Evolutionary conservation across 768 basidiomycete genomes (phyloP), one percentile per base, ranked within the genome.

Genomic region (Boletellus ananiceps): DNA sequence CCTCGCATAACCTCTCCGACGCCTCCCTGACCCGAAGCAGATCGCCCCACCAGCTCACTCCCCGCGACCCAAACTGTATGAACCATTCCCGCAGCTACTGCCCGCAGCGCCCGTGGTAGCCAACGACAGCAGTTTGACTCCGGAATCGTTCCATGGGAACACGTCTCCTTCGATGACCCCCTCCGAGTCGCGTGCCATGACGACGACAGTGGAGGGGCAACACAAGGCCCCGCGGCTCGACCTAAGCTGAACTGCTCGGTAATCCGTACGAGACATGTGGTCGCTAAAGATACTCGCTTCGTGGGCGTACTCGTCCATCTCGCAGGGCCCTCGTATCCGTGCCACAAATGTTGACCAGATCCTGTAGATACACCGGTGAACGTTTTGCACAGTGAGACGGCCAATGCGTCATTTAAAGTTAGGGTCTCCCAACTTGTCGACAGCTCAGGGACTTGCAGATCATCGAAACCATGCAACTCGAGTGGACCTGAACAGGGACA

Each of bases 81-180:
- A 70, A 29, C 64, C 78, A 12, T 65, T 68, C 40, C 51, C 69
- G 33, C 72, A 75, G 46, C 42, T 69, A 23, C 48, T 63, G 27
- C 63, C 51, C 14, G 37, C 46, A 34, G 40, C 25, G 42, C 48
- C 62, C 55, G 33, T 49, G 57, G 40, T 63, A 60, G 49, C 72
- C 67, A 60, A 60, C 39, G 59, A 62, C 40, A 62, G 66, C 57
- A 55, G 74, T 40, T 68, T 78, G 59, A 84, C 82, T 15, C 83
- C 82, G 0, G 79, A 70, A 49, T 83, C 83, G 25, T 78, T 75
- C 18, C 75, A 83, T 61, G 82, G 81, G n/a, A 79, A 76, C 19
- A 68, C 70, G 42, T 77, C 82, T 32, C 81, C 82, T 19, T 66
- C 69, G 19, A 61, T 55, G 59, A 64, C 51, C 51, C 66, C 61